Evolutionary conservation across 192 early-diverging fungal species (phyloP), one percentile per base, ranked within the genome.

Genomic region (Coemansia sp.): DNA sequence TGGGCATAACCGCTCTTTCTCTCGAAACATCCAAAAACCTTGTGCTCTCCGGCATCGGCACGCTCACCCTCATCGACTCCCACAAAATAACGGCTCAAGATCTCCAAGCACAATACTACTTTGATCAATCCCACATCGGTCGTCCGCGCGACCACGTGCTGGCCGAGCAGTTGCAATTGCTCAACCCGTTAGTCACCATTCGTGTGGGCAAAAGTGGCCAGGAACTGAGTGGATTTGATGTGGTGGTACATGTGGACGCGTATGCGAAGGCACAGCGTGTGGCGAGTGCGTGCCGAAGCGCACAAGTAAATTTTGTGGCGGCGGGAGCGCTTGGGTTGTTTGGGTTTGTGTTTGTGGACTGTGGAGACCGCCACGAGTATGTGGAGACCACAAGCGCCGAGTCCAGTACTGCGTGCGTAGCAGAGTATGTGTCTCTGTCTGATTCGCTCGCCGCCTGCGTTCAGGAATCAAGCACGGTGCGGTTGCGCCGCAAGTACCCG

Each of bases 1-100:
- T 82, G 17, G 90, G 91, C 8, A 70, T 92, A 17, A 86, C 79
- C 49, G 88, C 87, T 0, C 71, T 96, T 37, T 86, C 85, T 36
- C 91, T 89, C 58, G 96, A 98, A 68, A 81, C 93, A 20, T 84
- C 87, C 78, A 98, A 98, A 73, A 98, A 98, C 73, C 75, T 97
- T 40, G 93, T 93, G 0, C 81, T 98, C 5, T 88, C 95, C 0
- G 96, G 96, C 15, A 68, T 97, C 14, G 93, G 92, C 2, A 70
- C 76, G 0, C 67, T 98, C 12, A 89, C 87, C 0, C 58, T 98
- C 0, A 49, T 87, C 36, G 94, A 95, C 60, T 64, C 74, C 14
- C 62, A 74, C 8, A 57, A 55, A 0, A 89, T 90, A 90, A 31
- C 52, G 87, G 23, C 66, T 70, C 2, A 70, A 73, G 52, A 79